A percentile compares a stretch with the other conserved stretches of the same genome.
Conservation (phyloP, 176 grass and related monocot genomes). For the Zea mays region DNA sequence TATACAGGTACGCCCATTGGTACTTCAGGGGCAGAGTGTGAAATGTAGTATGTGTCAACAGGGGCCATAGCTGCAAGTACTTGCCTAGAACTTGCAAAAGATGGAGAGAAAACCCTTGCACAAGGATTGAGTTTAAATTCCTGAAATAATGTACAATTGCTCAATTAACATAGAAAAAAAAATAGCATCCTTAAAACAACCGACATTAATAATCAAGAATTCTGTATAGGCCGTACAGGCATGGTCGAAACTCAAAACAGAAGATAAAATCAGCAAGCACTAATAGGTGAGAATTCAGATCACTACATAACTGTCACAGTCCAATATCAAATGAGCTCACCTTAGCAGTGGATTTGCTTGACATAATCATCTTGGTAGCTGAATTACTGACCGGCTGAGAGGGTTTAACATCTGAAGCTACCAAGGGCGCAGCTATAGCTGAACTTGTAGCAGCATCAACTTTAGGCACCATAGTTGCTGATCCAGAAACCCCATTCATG, state of each 20-base stretch:
- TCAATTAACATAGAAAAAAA: not conserved
- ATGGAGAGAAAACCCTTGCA: slow-evolving; percentile 84
- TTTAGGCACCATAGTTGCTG: slow-evolving; percentile 35
- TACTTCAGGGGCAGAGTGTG: slow-evolving; percentile 43
- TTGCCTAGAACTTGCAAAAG: slow-evolving; percentile 58
- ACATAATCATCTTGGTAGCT: slow-evolving; percentile 24
- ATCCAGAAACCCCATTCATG: slow-evolving; percentile 30
- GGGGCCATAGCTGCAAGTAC: slow-evolving; percentile 41
- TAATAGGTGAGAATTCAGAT: slow-evolving; percentile 1
- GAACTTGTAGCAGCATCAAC: slow-evolving; percentile 25
- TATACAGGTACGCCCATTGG: slow-evolving; percentile 55
- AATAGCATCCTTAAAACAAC: not conserved
- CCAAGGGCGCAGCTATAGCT: slow-evolving; percentile 20
- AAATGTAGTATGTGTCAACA: slow-evolving; percentile 52
- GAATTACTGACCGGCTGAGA: slow-evolving; percentile 37
- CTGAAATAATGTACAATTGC: slow-evolving; percentile 51
- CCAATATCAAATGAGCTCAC: slow-evolving; percentile 37
- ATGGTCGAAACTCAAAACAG: slow-evolving; percentile 30
- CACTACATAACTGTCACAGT: not conserved
- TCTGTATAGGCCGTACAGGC: not conserved
- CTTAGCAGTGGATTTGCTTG: slow-evolving; percentile 53
- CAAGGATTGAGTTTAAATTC: slow-evolving; percentile 90
- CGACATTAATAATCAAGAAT: not conserved
- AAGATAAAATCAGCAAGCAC: slow-evolving; percentile 15
- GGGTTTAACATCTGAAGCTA: slow-evolving; percentile 42